Conservation (phyloP, 225 moss, liverwort and hornwort species). For the Polytrichum commune region DNA sequence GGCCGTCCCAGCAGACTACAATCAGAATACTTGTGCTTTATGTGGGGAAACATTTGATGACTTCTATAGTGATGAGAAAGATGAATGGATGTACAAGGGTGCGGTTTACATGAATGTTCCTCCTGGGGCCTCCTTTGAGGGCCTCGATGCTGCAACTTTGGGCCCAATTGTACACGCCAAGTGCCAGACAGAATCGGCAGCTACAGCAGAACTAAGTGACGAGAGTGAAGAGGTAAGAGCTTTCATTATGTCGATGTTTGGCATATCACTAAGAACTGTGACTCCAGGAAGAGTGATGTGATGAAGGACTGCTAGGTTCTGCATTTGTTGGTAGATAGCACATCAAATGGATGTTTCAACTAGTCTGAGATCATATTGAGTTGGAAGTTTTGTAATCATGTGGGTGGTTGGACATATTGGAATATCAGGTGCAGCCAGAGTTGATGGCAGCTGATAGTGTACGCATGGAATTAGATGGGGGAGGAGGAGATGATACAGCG, state of each 20-base stretch:
- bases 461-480: slow-evolving; percentile 92
- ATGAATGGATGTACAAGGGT: slow-evolving; percentile 99
- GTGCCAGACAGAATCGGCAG: slow-evolving; percentile 97
- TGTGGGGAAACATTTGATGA: slow-evolving; percentile 99
- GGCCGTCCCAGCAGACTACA: slow-evolving; percentile 95
- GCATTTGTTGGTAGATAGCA: too few species aligned
- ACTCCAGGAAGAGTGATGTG: too few species aligned
- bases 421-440: slow-evolving; percentile 86
- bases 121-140: slow-evolving; percentile 71
- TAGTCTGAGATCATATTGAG: not conserved
- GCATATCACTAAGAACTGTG: too few species aligned
- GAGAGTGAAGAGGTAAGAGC: slow-evolving; percentile 79
- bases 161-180: slow-evolving; percentile 95
- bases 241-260: too few species aligned
- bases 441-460: slow-evolving; percentile 97
- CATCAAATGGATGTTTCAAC: too few species aligned
- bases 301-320: too few species aligned
- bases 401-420: not conserved
- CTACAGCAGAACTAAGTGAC: slow-evolving; percentile 66
- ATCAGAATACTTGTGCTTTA: slow-evolving; percentile 87
- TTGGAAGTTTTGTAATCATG: not conserved
- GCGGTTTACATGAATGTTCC: slow-evolving; percentile 94
- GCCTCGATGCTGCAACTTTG: slow-evolving; percentile 58
- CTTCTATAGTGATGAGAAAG: slow-evolving; percentile 98
- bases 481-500: slow-evolving; percentile 72